Evolutionary conservation across 176 grass and related monocot species (phyloP), one percentile per base, ranked within the genome.

Genomic region (Oryza glaberrima): DNA sequence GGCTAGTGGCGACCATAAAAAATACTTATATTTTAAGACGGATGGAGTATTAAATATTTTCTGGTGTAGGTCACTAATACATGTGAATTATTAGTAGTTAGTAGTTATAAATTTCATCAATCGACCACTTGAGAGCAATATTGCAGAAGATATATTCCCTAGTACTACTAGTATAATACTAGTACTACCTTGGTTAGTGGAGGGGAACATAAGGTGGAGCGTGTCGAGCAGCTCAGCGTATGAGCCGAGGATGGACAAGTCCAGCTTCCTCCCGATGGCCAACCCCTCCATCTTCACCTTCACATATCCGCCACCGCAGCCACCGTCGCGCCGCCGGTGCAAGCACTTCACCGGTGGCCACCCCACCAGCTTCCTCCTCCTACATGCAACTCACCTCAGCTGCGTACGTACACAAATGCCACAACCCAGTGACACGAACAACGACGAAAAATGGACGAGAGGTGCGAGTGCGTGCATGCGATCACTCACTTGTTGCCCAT

Each of bases 201-300:
- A 46, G 3, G 94, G 90, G 72, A 94, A 94, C 92, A 94, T 97
- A 41, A 17, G 30, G 66, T 51, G 44, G 26, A 97, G 90, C 3
- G 90, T 91, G 81, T 26, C 65, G 70, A 89, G 84, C 65, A 97
- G 90, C 12, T 85, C 84, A 3, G 85, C 30, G 69, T 97, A 97
- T 0, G 95, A 93, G 63, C 58, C 54, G 61, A 90, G 86, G 56
- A 89, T 83, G 26, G 84, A 85, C 38, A 97, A 79, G 75, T 94
- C 92, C 6, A 97, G 63, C 90, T 94, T 97, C 82, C 92, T 89
- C 46, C 95, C 92, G 81, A 97, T 94, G 75, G 89, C 28, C 41
- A 86, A 75, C 26, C 95, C 95, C 74, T 97, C 90, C 95, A 97
- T 94, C 52, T 76, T 91, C 66, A 97, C 90, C 88, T 97, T 97